Evolutionary conservation across 257 asterid genomes (phyloP).

Genomic region (Vinca minor): DNA sequence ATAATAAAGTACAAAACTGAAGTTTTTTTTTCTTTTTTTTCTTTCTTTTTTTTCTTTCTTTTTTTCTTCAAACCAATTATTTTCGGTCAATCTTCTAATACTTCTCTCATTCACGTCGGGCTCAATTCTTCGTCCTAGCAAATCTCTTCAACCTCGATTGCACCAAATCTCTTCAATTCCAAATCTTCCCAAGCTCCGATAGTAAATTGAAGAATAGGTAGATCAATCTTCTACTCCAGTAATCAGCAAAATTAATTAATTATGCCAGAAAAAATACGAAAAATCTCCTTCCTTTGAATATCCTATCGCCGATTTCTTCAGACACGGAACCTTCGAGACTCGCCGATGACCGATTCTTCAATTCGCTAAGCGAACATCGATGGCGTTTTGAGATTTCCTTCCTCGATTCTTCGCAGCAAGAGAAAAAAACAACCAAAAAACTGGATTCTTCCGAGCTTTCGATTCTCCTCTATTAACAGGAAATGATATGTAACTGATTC

Average conservation of each 20-base stretch:
- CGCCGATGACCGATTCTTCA: not conserved
- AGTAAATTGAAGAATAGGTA: not conserved
- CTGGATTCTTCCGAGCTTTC: not conserved
- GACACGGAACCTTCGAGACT: not conserved
- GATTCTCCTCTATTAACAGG: not conserved
- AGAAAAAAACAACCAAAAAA: not conserved
- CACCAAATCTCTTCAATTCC: not conserved
- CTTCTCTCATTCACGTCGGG: not conserved
- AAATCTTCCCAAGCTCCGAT: not conserved
- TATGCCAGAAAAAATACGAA: not conserved
- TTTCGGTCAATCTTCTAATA: not conserved
- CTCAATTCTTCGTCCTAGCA: not conserved
- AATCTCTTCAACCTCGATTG: not conserved
- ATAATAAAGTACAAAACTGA: constrained; percentile 18
- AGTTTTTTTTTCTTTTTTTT: constrained; percentile 1
- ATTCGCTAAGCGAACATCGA: not conserved
- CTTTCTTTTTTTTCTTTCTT: not conserved
- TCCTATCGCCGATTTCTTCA: not conserved
- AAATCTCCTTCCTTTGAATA: not conserved
- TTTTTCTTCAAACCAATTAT: constrained; percentile 17
- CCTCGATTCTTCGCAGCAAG: constrained; percentile 3
- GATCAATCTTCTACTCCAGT: constrained; percentile 7
- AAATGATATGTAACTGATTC: not conserved
- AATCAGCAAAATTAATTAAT: not conserved
- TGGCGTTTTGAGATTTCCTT: constrained; percentile 1